Conservation (phyloP, 2,329 filamentous ascomycete species). For the Rhinocladiella mackenziei region DNA sequence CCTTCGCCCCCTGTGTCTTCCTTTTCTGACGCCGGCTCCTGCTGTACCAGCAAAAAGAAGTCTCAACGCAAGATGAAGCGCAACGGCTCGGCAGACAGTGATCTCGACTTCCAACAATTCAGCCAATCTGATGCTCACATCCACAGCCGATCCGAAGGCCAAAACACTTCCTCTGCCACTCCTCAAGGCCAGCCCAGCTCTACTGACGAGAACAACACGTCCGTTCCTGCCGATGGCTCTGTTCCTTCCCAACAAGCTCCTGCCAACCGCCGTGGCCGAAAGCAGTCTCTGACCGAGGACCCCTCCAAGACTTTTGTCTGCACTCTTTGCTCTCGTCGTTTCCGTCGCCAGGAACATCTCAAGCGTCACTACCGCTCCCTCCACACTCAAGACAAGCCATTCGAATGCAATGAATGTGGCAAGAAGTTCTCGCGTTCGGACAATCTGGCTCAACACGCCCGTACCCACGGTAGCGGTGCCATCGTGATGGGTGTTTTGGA, state of each 20-base stretch:
- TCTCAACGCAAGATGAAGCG: constrained; percentile 38
- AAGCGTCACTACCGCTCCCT: constrained; percentile 98
- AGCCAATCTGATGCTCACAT: constrained; percentile 34
- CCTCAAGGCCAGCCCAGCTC: constrained; percentile 44
- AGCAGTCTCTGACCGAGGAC: constrained; percentile 96
- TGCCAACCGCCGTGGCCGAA: constrained; percentile 87
- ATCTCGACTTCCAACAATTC: constrained; percentile 32
- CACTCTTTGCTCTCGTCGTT: constrained; percentile 91
- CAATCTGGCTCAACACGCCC: constrained; percentile 92
- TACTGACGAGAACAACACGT: constrained; percentile 43
- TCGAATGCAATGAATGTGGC: constrained; percentile 93
- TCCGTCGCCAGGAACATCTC: constrained; percentile 95
- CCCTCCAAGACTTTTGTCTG: constrained; percentile 98
- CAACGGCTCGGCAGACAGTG: constrained; percentile 31
- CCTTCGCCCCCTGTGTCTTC: constrained; percentile 60
- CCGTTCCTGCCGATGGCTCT: constrained; percentile 25
- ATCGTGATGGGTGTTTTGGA: constrained; percentile 88
- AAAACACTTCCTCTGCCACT: constrained; percentile 37
- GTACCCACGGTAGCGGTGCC: constrained; percentile 85
- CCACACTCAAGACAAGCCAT: constrained; percentile 97
- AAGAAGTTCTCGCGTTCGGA: constrained; percentile 99
- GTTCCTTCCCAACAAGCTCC: constrained; percentile 42
- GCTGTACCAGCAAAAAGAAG: constrained; percentile 43
- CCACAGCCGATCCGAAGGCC: constrained; percentile 43
- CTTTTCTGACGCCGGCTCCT: constrained; percentile 48